Percentiles rank a stretch among this genome's conserved stretches.
These are phyloP conservation scores for Eutrema yunnanense DNA, from an alignment of 345 rosid genomes.

Conservation along the genomic window DNA sequence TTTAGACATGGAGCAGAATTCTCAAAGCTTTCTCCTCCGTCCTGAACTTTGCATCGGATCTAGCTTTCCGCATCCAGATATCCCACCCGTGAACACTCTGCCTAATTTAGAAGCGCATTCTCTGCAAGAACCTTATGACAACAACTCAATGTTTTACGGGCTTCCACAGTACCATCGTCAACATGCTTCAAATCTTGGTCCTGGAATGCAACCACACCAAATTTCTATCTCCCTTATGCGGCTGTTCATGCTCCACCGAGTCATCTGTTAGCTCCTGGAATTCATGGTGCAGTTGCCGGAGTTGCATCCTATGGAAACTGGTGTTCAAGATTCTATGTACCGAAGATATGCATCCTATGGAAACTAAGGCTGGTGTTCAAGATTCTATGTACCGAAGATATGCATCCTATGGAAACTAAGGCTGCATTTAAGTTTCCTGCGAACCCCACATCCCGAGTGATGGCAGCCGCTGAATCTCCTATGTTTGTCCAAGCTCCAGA, in stretches of 20 bases:
- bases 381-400: too few relatives aligned
- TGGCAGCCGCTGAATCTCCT: too few relatives aligned
- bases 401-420: too few relatives aligned
- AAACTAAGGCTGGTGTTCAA: too few relatives aligned
- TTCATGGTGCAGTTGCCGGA: constrained; percentile 38
- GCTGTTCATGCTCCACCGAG: constrained; percentile 36
- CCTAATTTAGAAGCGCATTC: constrained; percentile 37
- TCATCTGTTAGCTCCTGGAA: constrained; percentile 42
- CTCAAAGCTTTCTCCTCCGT: constrained; percentile 32
- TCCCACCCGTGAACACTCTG: constrained; percentile 34
- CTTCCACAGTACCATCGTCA: constrained; percentile 45
- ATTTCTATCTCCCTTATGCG: constrained; percentile 42
- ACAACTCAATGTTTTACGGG: constrained; percentile 37
- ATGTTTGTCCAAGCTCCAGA: too few relatives aligned
- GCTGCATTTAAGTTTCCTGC: too few relatives aligned
- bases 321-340: too few relatives aligned
- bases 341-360: too few relatives aligned
- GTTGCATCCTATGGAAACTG: too few relatives aligned
- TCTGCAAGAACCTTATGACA: constrained; percentile 40
- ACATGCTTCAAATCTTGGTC: constrained; percentile 43
- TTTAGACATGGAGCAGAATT: constrained; percentile 49
- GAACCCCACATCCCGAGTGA: too few relatives aligned
- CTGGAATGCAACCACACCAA: constrained; percentile 44
- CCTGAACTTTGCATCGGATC: constrained; percentile 44
- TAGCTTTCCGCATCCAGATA: constrained; percentile 45